Conservation (phyloP, 352 stramenopile species). For the Pythium sp. region DNA sequence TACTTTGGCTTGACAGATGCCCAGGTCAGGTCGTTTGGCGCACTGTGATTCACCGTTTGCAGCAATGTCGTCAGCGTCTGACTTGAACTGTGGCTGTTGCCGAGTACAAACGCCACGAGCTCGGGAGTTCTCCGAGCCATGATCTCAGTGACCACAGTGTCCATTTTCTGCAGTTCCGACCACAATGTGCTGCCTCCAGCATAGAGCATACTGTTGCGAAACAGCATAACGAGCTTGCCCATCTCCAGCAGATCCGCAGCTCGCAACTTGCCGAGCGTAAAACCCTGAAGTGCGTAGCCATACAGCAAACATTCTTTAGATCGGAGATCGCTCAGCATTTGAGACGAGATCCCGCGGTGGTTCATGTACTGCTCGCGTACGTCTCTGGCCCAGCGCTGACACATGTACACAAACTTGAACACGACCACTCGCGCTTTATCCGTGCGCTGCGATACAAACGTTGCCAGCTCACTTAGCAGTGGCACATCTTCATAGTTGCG, state of each 20-base stretch:
- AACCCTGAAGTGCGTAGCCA: slow-evolving; percentile 36
- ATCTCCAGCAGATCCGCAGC: slow-evolving; percentile 22
- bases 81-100: neutral
- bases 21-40: slow-evolving; percentile 31
- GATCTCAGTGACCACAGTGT: slow-evolving; percentile 22
- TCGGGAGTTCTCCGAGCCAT: slow-evolving; percentile 27
- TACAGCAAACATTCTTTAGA: slow-evolving; percentile 44
- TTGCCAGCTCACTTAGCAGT: neutral
- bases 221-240: slow-evolving; percentile 45
- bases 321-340: slow-evolving; percentile 23
- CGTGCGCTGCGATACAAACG: neutral
- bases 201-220: slow-evolving; percentile 27
- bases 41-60: slow-evolving; percentile 20
- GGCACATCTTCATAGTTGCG: slow-evolving; percentile 10
- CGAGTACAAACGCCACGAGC: slow-evolving; percentile 18
- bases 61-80: slow-evolving; percentile 25
- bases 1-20: neutral
- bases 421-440: neutral
- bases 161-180: neutral
- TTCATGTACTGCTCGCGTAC: neutral
- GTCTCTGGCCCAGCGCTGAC: neutral
- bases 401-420: slow-evolving; percentile 6
- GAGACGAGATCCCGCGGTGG: neutral
- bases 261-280: slow-evolving; percentile 12
- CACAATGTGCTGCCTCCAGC: neutral